Conservation (phyloP, 2,329 filamentous ascomycete species). For the Alternaria sp. region DNA sequence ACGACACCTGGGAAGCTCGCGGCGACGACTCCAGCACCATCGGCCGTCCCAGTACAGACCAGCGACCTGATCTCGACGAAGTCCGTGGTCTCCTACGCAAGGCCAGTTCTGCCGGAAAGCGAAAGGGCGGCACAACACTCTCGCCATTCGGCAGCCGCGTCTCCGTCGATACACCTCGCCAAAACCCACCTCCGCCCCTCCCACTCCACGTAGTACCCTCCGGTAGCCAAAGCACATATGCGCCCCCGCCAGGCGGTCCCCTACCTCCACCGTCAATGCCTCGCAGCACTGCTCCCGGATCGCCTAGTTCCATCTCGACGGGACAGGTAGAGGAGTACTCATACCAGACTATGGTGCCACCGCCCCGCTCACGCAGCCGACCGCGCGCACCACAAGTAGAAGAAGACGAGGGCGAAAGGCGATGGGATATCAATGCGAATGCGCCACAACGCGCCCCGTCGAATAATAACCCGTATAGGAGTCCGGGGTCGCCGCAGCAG, state of each 20-base stretch:
- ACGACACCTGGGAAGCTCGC: constrained; percentile 53
- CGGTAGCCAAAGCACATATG: constrained; percentile 30
- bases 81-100: constrained; percentile 54
- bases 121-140: constrained; percentile 41
- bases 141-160: constrained; percentile 27
- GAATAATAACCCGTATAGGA: constrained; percentile 25
- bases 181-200: constrained; percentile 36
- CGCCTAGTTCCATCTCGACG: constrained; percentile 42
- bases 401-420: constrained; percentile 24
- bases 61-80: constrained; percentile 54
- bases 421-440: constrained; percentile 14
- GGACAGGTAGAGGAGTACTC: constrained; percentile 43
- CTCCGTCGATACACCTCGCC: constrained; percentile 25
- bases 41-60: constrained; percentile 51
- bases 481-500: constrained; percentile 5
- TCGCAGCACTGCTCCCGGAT: constrained; percentile 33
- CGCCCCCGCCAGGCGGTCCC: constrained; percentile 23
- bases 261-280: constrained; percentile 19
- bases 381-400: constrained; percentile 21
- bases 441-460: neutral
- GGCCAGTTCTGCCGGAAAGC: constrained; percentile 54
- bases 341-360: constrained; percentile 43
- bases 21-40: constrained; percentile 49
- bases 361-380: constrained; percentile 31
- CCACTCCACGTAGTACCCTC: constrained; percentile 36